Base-by-base conservation (phyloP, 305 asterid genomes). In the Rubia tinctorum region DNA sequence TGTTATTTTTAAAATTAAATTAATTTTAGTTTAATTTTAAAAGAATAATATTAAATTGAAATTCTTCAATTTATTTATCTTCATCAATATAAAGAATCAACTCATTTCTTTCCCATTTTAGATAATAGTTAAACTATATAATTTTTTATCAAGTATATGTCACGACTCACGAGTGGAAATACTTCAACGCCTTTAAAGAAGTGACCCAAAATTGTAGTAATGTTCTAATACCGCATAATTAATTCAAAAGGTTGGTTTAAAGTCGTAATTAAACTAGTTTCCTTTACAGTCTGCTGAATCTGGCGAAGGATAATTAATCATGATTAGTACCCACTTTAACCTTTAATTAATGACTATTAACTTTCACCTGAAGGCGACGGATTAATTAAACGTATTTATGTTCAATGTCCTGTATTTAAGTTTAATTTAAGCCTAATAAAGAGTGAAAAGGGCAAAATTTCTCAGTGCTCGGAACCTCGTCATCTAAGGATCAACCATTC, bases 361-460 rank as follows among this genome's bases (percentile, higher is more conserved):
- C 53, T 71, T 55, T 55, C 74, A 71, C 53, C 56, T 71, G 74
- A 58, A 2, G 11, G 66, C 74, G 6, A 39, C 74, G 37, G 39
- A 5, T 61, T 61, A 15, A 61, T 25, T 59, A 23, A 12, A 59
- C 9, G 30, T 59, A 20, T 59, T 23, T 59, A 8, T 59, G 22
- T 59, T 59, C 7, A 23, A 23, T 30, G 3, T 30, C 37, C 37
- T 4, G 37, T 30, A 4, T 8, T 45, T 45, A 10, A 45, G 3
- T 30, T 45, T 45, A 45, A 8, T 45, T 14, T 3, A 37, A 37
- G 7, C 40, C 40, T 37, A 37, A 37, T 37, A 37, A 4, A 37
- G 7, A 37, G 7, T 37, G 5, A 37, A 37, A 30, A 37, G 5
- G 40, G 40, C 7, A 7, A 37, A 37, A 37, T 37, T 37, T 5